Percentiles rank a stretch among this genome's conserved stretches.
Evolutionary conservation across 768 basidiomycete species (phyloP).

Genomic region (Gautieria morchelliformis): DNA sequence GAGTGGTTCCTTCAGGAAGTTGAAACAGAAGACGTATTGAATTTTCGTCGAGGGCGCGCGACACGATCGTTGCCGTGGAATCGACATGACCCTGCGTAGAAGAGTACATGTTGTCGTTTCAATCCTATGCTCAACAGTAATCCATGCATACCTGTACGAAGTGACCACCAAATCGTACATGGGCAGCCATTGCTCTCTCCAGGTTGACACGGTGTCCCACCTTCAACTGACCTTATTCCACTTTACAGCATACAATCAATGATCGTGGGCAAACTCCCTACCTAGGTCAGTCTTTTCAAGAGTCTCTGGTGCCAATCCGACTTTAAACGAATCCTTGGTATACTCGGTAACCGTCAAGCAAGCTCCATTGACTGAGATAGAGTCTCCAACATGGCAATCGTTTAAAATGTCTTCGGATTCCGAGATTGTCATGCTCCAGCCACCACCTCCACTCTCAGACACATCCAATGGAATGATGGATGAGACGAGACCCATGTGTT

Average conservation of each 20-base stretch:
- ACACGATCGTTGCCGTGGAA: constrained; percentile 67
- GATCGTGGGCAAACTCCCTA: constrained; percentile 21
- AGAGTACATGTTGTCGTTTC: not conserved
- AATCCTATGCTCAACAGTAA: not conserved
- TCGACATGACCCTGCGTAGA: constrained; percentile 84
- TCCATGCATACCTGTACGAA: constrained; percentile 74
- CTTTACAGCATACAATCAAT: not conserved
- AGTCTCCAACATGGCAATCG: constrained; percentile 92
- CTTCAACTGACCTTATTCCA: constrained; percentile 56
- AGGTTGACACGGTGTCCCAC: constrained; percentile 80
- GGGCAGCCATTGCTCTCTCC: constrained; percentile 90
- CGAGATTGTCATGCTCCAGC: constrained; percentile 75
- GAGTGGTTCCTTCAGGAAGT: constrained; percentile 53
- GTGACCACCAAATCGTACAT: constrained; percentile 91
- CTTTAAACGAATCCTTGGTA: constrained; percentile 76
- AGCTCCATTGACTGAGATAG: constrained; percentile 80
- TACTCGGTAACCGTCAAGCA: constrained; percentile 81
- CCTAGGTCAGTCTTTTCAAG: constrained; percentile 85
- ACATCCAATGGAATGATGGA: constrained; percentile 35
- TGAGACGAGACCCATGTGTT: constrained; percentile 75
- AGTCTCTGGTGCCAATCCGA: constrained; percentile 95
- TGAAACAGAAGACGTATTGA: constrained; percentile 80
- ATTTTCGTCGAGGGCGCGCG: constrained; percentile 67
- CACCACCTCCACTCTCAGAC: constrained; percentile 46
- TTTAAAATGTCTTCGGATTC: constrained; percentile 62